A percentile compares a stretch with the other conserved stretches of the same genome.
phyloP scores from a whole-genome alignment of 306 rosid genomes.

The Rosa rugosa region DNA sequence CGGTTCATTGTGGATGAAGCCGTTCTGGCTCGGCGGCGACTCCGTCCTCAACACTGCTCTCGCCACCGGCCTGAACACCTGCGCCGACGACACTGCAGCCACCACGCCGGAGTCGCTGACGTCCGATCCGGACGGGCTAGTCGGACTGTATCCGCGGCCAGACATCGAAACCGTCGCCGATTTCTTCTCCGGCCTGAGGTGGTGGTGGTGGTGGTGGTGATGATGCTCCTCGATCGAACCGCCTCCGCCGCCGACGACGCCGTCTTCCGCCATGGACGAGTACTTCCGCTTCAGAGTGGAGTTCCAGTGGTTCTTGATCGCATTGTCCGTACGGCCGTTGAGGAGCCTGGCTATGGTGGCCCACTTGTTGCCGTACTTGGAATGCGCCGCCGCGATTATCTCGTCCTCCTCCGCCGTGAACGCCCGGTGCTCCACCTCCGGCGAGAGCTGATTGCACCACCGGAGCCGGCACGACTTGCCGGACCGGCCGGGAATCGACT shows the following conservation, averaged over 20 bases:
- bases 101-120: slow-evolving; percentile 38
- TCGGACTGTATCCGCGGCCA: slow-evolving; percentile 19
- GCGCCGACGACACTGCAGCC: slow-evolving; percentile 8
- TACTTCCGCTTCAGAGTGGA: slow-evolving; percentile 54
- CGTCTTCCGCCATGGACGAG: slow-evolving; percentile 23
- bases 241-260: background rate
- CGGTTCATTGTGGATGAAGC: background rate
- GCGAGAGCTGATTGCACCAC: slow-evolving; percentile 68
- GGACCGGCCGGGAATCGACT: slow-evolving; percentile 48
- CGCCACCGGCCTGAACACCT: slow-evolving; percentile 9
- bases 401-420: slow-evolving; percentile 51
- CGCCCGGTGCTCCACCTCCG: slow-evolving; percentile 51
- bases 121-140: slow-evolving; percentile 45
- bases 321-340: slow-evolving; percentile 62
- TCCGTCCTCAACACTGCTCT: background rate
- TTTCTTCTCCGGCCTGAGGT: slow-evolving; percentile 27
- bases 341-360: slow-evolving; percentile 65
- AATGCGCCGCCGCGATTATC: slow-evolving; percentile 40
- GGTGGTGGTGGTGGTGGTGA: too few species aligned
- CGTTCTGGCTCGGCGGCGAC: slow-evolving; percentile 14
- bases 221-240: background rate
- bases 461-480: slow-evolving; percentile 63
- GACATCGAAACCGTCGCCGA: slow-evolving; percentile 11
- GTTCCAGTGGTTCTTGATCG: slow-evolving; percentile 70
- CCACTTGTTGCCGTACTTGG: slow-evolving; percentile 55